Conservation (phyloP, 176 grass and related monocot species). For the Neostapfia colusana region DNA sequence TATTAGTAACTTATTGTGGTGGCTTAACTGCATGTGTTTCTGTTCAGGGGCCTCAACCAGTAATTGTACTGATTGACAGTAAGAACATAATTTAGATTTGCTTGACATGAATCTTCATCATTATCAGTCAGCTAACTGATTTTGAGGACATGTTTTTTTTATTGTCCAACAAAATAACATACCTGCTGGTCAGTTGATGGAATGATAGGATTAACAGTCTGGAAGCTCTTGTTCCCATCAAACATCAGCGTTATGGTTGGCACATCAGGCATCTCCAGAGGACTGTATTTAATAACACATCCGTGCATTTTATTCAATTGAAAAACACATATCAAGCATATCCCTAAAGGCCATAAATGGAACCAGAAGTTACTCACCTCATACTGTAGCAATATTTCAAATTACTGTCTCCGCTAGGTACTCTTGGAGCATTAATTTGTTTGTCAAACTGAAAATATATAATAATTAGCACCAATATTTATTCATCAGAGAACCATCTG, state of each 20-base stretch:
- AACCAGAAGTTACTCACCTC: slow-evolving; percentile 56
- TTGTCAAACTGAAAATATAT: slow-evolving; percentile 73
- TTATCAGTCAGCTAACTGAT: background rate
- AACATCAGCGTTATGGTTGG: slow-evolving; percentile 70
- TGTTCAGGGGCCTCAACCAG: background rate
- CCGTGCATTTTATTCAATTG: background rate
- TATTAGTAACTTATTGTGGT: no score
- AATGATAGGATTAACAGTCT: slow-evolving; percentile 67
- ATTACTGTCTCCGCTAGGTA: slow-evolving; percentile 39
- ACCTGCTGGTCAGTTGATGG: slow-evolving; percentile 55
- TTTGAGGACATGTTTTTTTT: background rate
- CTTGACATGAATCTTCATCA: slow-evolving; percentile 2
- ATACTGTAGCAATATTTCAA: slow-evolving; percentile 79
- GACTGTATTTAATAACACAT: slow-evolving; percentile 54
- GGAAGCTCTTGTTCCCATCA: slow-evolving; percentile 71
- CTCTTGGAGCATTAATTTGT: slow-evolving; percentile 73
- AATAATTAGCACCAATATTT: slow-evolving; percentile 35
- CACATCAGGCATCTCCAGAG: slow-evolving; percentile 59
- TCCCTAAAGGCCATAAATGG: slow-evolving; percentile 1
- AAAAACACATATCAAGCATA: slow-evolving; percentile 2
- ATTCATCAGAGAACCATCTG: background rate
- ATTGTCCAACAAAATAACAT: slow-evolving; percentile 23
- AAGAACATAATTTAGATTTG: background rate
- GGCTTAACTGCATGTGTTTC: background rate
- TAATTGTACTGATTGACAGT: no score